These are phyloP conservation scores for Sordariomycetes sp. DNA, from an alignment of 2,329 filamentous ascomycete species.

Conservation along the genomic window DNA sequence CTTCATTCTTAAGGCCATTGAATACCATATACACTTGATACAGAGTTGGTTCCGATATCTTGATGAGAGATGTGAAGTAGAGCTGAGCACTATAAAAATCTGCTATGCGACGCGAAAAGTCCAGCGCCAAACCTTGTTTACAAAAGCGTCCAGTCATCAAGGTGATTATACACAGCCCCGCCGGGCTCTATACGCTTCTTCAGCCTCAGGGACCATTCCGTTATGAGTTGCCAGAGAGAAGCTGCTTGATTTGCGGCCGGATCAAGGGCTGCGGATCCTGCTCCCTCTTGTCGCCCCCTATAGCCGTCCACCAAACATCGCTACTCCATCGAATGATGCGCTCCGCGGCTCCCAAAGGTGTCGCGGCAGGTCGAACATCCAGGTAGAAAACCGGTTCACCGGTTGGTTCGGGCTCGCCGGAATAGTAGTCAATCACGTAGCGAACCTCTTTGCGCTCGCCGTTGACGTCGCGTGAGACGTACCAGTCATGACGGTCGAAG, in stretches of 20 bases:
- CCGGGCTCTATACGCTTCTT: too few species aligned
- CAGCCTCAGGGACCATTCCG: background rate
- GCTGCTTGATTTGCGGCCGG: slow-evolving; percentile 8
- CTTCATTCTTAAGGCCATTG: background rate
- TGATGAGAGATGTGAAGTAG: too few species aligned
- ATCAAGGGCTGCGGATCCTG: slow-evolving; percentile 25
- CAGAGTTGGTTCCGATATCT: too few species aligned
- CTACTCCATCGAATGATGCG: slow-evolving; percentile 81
- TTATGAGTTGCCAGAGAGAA: background rate
- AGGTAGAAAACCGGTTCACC: slow-evolving; percentile 94
- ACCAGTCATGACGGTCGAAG: slow-evolving; percentile 98
- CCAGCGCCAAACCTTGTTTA: background rate
- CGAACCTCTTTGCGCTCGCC: slow-evolving; percentile 69
- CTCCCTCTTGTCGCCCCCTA: slow-evolving; percentile 58
- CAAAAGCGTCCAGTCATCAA: slow-evolving; percentile 2
- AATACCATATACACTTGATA: background rate
- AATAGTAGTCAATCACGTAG: slow-evolving; percentile 97
- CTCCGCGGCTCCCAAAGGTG: slow-evolving; percentile 72
- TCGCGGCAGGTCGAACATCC: slow-evolving; percentile 84
- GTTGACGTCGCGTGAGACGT: slow-evolving; percentile 62
- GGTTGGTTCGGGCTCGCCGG: slow-evolving; percentile 67
- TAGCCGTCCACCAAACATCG: slow-evolving; percentile 88
- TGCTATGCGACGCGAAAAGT: background rate
- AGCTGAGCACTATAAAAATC: slow-evolving; percentile 3
- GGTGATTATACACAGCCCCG: background rate